Evolutionary conservation across 2,329 filamentous ascomycete genomes (phyloP).

Genomic region (Cladosporium sp.): DNA sequence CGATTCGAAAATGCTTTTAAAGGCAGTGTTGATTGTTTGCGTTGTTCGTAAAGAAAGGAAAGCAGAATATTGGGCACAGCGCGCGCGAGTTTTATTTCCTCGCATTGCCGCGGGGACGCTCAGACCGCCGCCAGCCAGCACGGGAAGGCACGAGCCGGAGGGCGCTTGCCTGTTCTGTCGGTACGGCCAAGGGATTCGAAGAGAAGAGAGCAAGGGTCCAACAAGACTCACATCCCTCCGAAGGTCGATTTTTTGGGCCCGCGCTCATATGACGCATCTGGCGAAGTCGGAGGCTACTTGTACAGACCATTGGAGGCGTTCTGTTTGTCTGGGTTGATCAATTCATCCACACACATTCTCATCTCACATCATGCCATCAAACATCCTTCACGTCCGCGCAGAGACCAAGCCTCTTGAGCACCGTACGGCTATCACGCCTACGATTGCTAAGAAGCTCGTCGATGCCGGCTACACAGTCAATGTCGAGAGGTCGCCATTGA

Average conservation of each 20-base stretch:
- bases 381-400: conserved; percentile 36
- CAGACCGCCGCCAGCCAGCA: neutral
- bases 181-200: neutral
- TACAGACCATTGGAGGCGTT: conserved; percentile 5
- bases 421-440: conserved; percentile 42
- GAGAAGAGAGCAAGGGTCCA: neutral
- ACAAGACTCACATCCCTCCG: neutral
- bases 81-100: conserved; percentile 21
- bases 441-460: conserved; percentile 44
- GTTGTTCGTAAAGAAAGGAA: conserved; percentile 39
- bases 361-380: conserved; percentile 31
- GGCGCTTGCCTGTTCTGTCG: neutral
- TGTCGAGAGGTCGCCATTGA: conserved; percentile 43
- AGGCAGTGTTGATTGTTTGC: conserved; percentile 42
- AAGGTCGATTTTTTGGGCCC: conserved; percentile 18
- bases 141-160: neutral
- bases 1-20: conserved; percentile 45
- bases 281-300: conserved; percentile 14
- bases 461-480: conserved; percentile 45
- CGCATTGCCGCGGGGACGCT: conserved; percentile 1
- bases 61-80: neutral
- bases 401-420: conserved; percentile 44
- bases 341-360: neutral
- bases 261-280: conserved; percentile 15
- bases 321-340: neutral